Evolutionary conservation across 306 rosid species (phyloP).

Genomic region (Trichosanthes truncata): DNA sequence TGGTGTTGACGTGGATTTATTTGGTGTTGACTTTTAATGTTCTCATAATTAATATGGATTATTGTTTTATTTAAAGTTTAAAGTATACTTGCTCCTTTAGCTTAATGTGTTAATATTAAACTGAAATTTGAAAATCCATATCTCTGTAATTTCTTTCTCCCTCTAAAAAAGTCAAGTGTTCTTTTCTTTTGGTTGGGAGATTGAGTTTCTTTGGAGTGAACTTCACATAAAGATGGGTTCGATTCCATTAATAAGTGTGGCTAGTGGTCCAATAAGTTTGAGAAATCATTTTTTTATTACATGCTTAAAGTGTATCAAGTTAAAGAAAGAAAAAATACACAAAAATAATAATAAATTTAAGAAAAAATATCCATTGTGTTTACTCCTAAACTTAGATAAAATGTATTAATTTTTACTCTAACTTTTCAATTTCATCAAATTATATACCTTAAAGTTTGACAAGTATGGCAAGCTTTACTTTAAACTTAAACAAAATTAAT

Average conservation of each 20-base stretch:
- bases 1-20: too few species aligned
- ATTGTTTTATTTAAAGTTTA: background rate
- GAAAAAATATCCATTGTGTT: too few species aligned
- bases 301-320: background rate
- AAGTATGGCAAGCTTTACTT: background rate
- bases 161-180: background rate
- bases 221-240: background rate
- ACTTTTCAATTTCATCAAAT: too few species aligned
- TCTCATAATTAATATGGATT: too few species aligned
- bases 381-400: too few species aligned
- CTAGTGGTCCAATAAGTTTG: background rate
- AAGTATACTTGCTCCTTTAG: background rate
- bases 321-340: too few species aligned
- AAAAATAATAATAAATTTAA: too few species aligned
- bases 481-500: too few species aligned
- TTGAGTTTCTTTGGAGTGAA: background rate
- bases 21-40: too few species aligned
- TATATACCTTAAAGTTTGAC: too few species aligned
- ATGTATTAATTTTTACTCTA: too few species aligned
- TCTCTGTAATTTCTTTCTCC: too few species aligned
- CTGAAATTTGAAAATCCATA: background rate
- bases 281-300: background rate
- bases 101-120: background rate
- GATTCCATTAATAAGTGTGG: background rate
- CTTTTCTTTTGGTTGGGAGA: constrained; percentile 1